Evolutionary conservation across 2,329 filamentous ascomycete genomes (phyloP).

Genomic region (Venturia asperata): DNA sequence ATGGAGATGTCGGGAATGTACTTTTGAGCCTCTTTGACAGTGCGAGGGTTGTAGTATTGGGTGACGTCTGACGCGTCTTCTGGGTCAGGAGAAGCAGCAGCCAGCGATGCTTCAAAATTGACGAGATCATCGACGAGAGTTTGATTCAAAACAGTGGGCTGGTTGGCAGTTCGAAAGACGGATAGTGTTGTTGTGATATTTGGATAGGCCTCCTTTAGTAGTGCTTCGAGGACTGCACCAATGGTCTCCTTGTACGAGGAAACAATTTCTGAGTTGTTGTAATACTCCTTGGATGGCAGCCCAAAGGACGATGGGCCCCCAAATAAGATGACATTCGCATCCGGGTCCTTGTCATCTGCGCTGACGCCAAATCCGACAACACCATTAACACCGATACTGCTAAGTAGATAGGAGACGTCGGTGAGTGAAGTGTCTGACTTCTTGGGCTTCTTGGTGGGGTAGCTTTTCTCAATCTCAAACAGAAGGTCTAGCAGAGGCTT

Average conservation of each 20-base stretch:
- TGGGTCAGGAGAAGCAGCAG: slow-evolving; percentile 50
- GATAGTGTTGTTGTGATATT: slow-evolving; percentile 16
- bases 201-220: slow-evolving; percentile 24
- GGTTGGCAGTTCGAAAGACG: slow-evolving; percentile 8
- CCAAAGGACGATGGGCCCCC: slow-evolving; percentile 44
- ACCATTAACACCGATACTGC: slow-evolving; percentile 38
- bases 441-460: slow-evolving; percentile 30
- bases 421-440: slow-evolving; percentile 27
- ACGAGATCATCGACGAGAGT: slow-evolving; percentile 39
- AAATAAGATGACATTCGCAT: slow-evolving; percentile 44
- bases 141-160: slow-evolving; percentile 6
- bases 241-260: slow-evolving; percentile 31
- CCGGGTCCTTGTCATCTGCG: slow-evolving; percentile 49
- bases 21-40: slow-evolving; percentile 47
- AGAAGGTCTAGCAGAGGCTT: slow-evolving; percentile 51
- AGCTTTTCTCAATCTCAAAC: slow-evolving; percentile 43
- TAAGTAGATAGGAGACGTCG: slow-evolving; percentile 43
- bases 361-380: slow-evolving; percentile 25
- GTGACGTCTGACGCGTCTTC: slow-evolving; percentile 56
- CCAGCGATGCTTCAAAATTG: slow-evolving; percentile 56
- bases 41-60: slow-evolving; percentile 59
- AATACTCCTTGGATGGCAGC: slow-evolving; percentile 32
- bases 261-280: slow-evolving; percentile 31
- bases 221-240: slow-evolving; percentile 30
- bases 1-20: slow-evolving; percentile 53